Percentiles rank a stretch among this genome's conserved stretches.
Evolutionary conservation across 768 basidiomycete genomes (phyloP).

Genomic region (Mrakia frigida): DNA sequence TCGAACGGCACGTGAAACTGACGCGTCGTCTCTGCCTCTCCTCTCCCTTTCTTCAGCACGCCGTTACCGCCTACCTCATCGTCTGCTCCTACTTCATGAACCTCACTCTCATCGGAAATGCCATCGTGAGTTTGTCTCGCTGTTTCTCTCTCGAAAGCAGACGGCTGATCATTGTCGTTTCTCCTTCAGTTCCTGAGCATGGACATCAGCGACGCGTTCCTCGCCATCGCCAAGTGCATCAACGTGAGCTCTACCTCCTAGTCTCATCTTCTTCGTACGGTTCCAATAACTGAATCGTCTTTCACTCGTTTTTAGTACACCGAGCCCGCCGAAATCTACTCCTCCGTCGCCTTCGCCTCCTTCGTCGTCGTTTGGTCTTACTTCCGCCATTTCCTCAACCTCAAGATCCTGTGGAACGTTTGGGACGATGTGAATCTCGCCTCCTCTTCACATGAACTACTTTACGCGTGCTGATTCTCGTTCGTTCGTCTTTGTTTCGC

Average conservation of each 20-base stretch:
- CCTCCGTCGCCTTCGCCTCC: conserved; percentile 34
- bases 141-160: not conserved
- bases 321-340: conserved; percentile 40
- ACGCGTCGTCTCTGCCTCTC: not conserved
- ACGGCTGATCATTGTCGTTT: not conserved
- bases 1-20: not conserved
- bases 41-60: conserved; percentile 50
- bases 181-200: conserved; percentile 67
- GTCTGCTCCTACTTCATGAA: conserved; percentile 38
- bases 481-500: not conserved
- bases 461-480: not conserved
- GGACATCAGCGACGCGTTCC: conserved; percentile 86
- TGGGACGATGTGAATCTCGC: conserved; percentile 54
- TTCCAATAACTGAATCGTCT: not conserved
- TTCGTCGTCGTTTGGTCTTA: conserved; percentile 84
- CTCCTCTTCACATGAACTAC: not conserved
- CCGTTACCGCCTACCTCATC: conserved; percentile 91
- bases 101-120: conserved; percentile 74
- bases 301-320: conserved; percentile 54
- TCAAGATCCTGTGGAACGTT: conserved; percentile 79
- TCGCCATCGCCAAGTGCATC: conserved; percentile 77
- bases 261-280: not conserved
- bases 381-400: conserved; percentile 86
- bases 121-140: conserved; percentile 49
- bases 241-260: conserved; percentile 49